Base-by-base conservation (phyloP, 768 basidiomycete species). In the Chalciporus chontae region DNA sequence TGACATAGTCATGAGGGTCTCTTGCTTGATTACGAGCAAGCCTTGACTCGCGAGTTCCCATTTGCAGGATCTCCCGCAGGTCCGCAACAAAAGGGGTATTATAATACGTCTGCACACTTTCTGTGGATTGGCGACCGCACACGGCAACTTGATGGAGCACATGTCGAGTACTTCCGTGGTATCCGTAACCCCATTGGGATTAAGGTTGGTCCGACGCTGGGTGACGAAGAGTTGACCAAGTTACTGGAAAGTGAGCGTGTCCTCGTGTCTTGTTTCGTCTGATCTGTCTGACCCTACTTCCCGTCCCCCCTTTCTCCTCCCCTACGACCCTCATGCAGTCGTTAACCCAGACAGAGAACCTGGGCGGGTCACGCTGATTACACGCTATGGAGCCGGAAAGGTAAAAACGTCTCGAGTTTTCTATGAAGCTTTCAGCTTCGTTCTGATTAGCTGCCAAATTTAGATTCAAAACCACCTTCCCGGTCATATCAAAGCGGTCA, bases 111-210 rank as follows among this genome's bases (percentile, higher is more conserved):
- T 3, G 90, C 92, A 8, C 94, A 94, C 66, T 95, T 96, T 70
- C 69, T 97, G 43, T 99, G 95, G 95, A 90, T 99, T 47, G 95
- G 95, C 0, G 96, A 99, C 69, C 82, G 95, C 45, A 99, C 95
- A 5, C 75, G 95, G 36, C 91, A 95, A 68, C 73, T 98, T 0
- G 80, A 83, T 40, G 93, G 94, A 7, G 96, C 94, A 4, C 96
- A 99, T 65, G 85, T 97, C 27, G 95, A 98, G 71, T 94, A 94
- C 68, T 94, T 94, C 71, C 76, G 90, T 48, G 92, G 93, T 7
- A 87, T 96, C 46, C 76, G 90, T 43, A 95, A 96, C 64, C 93
- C 93, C 2, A 90, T 96, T 51, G 96, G 96, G 2, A 81, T 97
- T 73, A 99, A 99, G 66, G 90, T 95, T 6, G 96, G 96, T 3